phyloP scores from a whole-genome alignment of 2,329 filamentous ascomycete genomes.

The Monosporascus sp. region DNA sequence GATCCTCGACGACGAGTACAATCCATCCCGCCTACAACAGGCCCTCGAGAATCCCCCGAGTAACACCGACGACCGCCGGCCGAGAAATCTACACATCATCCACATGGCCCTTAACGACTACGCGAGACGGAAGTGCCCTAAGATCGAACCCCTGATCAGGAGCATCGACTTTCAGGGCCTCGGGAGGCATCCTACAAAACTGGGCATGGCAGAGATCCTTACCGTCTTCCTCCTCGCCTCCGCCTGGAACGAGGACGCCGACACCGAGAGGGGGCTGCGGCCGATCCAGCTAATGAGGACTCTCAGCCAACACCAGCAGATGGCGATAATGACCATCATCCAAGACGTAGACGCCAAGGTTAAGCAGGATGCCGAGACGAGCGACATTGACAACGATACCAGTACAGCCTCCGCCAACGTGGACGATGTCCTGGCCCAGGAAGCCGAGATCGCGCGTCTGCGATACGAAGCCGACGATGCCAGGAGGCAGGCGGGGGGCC shows the following conservation, averaged over 20 bases:
- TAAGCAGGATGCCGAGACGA: constrained; percentile 30
- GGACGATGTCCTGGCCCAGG: constrained; percentile 51
- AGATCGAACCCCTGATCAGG: constrained; percentile 47
- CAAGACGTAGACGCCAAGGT: constrained; percentile 21
- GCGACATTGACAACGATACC: constrained; percentile 19
- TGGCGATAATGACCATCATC: constrained; percentile 11
- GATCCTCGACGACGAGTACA: constrained; percentile 53
- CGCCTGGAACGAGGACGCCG: constrained; percentile 48
- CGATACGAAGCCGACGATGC: constrained; percentile 47
- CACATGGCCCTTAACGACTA: constrained; percentile 51
- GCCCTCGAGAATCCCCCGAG: constrained; percentile 32
- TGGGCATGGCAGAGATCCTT: constrained; percentile 48
- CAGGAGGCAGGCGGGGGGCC: constrained; percentile 53
- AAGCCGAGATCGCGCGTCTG: constrained; percentile 49
- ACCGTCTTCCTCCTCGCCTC: constrained; percentile 61
- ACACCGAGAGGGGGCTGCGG: constrained; percentile 47
- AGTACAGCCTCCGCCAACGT: constrained; percentile 25
- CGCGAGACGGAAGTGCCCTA: constrained; percentile 47
- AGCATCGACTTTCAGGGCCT: constrained; percentile 53
- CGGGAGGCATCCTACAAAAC: constrained; percentile 49
- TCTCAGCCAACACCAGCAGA: constrained; percentile 33
- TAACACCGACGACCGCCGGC: constrained; percentile 36
- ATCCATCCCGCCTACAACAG: constrained; percentile 47
- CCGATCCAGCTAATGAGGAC: constrained; percentile 39
- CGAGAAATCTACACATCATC: constrained; percentile 47